These are phyloP conservation scores for Claviceps pusilla DNA, from an alignment of 2,329 filamentous ascomycete species.

Conservation along the genomic window DNA sequence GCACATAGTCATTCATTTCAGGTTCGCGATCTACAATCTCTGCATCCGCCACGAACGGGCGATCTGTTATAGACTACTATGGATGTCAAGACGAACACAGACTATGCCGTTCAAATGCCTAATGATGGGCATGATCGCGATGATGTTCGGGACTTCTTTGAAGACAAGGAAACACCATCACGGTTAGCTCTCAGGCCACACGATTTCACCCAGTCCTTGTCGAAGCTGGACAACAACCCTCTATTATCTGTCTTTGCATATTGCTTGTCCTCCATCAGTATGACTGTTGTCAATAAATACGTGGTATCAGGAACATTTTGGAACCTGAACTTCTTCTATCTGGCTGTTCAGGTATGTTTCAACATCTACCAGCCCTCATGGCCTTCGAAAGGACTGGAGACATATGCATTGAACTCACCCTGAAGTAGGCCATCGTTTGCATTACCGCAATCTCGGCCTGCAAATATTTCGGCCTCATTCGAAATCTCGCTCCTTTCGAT, in stretches of 20 bases:
- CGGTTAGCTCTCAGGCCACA: conserved; percentile 4
- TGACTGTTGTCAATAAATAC: conserved; percentile 99
- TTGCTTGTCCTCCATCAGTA: conserved; percentile 90
- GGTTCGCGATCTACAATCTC: background rate
- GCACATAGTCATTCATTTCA: too few species aligned
- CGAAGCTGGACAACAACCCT: conserved; percentile 57
- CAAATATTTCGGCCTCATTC: conserved; percentile 71
- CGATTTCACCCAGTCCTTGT: conserved; percentile 12
- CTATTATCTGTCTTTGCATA: conserved; percentile 72
- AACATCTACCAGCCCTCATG: background rate
- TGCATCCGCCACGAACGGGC: too few species aligned
- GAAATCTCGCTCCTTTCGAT: conserved; percentile 69
- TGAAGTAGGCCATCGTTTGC: conserved; percentile 65
- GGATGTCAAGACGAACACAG: conserved; percentile 82
- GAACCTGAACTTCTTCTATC: conserved; percentile 93
- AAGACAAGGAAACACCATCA: conserved; percentile 11
- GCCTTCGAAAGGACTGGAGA: background rate
- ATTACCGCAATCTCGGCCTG: conserved; percentile 68
- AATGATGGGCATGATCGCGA: conserved; percentile 34
- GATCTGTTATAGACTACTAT: conserved; percentile 33
- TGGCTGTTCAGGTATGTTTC: conserved; percentile 68
- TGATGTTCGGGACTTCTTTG: conserved; percentile 37
- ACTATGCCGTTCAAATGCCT: conserved; percentile 57
- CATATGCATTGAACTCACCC: conserved; percentile 6
- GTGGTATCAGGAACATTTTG: conserved; percentile 81